These are phyloP conservation scores for Potentilla sterilis DNA, from an alignment of 306 rosid species.

Conservation along the genomic window DNA sequence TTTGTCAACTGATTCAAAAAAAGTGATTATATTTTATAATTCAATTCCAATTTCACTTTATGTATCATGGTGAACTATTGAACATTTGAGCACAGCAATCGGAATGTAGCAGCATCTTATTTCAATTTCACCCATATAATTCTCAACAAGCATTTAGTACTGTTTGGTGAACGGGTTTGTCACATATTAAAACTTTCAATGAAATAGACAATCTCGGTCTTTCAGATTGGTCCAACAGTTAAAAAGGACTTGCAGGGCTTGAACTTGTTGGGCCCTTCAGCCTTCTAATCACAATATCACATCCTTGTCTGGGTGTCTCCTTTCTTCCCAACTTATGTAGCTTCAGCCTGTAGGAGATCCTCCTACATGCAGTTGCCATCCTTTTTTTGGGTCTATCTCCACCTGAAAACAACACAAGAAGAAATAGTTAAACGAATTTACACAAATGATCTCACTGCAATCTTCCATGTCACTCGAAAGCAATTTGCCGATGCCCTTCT, in stretches of 20 bases:
- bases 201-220: background rate
- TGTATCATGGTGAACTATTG: too few species aligned
- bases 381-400: conserved; percentile 42
- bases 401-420: conserved; percentile 22
- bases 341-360: conserved; percentile 19
- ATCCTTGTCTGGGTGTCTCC: background rate
- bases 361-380: conserved; percentile 35
- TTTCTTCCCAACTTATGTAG: background rate
- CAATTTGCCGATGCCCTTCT: background rate
- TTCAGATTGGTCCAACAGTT: background rate
- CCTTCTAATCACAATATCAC: background rate
- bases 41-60: too few species aligned
- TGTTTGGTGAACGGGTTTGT: background rate
- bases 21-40: too few species aligned
- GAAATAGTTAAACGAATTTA: background rate
- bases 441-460: background rate
- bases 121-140: background rate
- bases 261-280: background rate
- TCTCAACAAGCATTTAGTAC: background rate
- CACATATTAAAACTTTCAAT: background rate
- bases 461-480: background rate
- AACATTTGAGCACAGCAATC: background rate
- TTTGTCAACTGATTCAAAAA: too few species aligned
- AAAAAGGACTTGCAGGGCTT: background rate
- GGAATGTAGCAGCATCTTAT: background rate